Conservation (phyloP, 2,329 filamentous ascomycete species). For the Aspergillus clavatus region DNA sequence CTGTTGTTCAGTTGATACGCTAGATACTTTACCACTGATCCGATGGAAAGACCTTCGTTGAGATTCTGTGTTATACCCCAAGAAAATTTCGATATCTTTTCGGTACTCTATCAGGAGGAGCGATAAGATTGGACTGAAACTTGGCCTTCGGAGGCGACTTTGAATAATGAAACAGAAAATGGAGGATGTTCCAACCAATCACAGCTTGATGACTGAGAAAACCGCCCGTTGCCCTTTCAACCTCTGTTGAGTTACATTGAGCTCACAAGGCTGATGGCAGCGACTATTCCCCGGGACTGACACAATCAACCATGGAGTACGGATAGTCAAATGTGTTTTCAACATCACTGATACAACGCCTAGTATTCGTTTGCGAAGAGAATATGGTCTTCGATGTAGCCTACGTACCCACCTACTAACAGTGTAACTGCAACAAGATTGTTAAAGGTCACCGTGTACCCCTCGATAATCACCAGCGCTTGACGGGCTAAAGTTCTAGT, state of each 20-base stretch:
- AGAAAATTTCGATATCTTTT: not conserved
- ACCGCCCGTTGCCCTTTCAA: not conserved
- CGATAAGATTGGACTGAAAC: not conserved
- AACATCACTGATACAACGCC: too few relatives aligned
- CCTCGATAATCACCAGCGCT: constrained; percentile 6
- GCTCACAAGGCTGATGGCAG: not conserved
- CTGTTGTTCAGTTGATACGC: not conserved
- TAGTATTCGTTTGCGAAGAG: too few relatives aligned
- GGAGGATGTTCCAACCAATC: not conserved
- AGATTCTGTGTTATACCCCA: not conserved
- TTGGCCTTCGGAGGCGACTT: not conserved
- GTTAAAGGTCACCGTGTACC: not conserved
- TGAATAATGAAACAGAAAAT: not conserved
- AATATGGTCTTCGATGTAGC: too few relatives aligned
- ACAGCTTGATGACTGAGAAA: not conserved
- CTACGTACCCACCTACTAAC: too few relatives aligned
- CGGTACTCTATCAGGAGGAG: not conserved
- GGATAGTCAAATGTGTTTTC: too few relatives aligned
- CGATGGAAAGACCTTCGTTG: not conserved
- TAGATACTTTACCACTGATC: not conserved
- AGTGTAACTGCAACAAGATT: too few relatives aligned
- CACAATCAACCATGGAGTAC: too few relatives aligned
- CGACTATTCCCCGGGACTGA: not conserved
- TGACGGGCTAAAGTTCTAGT: constrained; percentile 3
- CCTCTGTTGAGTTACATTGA: not conserved